Evolutionary conservation across 495 filamentous ascomycete species (phyloP), one percentile per base, ranked within the genome.

Genomic region (Pseudevernia furfuracea): DNA sequence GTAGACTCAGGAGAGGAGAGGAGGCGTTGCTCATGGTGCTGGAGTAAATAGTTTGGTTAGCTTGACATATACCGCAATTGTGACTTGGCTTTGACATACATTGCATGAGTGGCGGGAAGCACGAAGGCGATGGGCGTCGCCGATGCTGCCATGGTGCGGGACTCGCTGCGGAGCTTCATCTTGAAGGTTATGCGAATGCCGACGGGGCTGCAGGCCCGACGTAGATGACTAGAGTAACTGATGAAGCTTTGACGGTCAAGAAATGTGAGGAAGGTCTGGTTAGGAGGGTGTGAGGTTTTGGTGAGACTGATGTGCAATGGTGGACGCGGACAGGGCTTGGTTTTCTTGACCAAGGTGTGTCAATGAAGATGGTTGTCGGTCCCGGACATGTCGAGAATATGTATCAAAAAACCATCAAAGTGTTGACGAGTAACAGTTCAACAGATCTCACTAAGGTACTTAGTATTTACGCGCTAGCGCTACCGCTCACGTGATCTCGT

Each of bases 401-500:
- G n/a, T n/a, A n/a, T n/a, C n/a, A n/a, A n/a, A n/a, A n/a, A n/a
- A n/a, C n/a, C n/a, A n/a, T n/a, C n/a, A n/a, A n/a, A 25, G 30
- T 28, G 3, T 53, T 30, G 28, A 43, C 36, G 25, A 53, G 30
- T 25, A 4, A 14, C 15, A 30, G 48, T 17, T 48, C 1, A 4
- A 2, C 39, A n/a, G n/a, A n/a, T n/a, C n/a, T n/a, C n/a, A n/a
- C n/a, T n/a, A n/a, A n/a, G n/a, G 17, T 11, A 17, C 30, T 21
- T 2, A 7, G 8, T 23, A 32, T 8, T 32, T 25, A 10, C 8
- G 28, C 3, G 28, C 55, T 38, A 25, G 28, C 4, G 11, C 28
- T 25, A 23, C 30, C 46, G 19, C 19, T 64, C 55, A 64, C 32
- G 58, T 58, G 30, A 59, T 59, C n/a, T 64, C 53, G 44, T 63